Evolutionary conservation across 2,329 filamentous ascomycete genomes (phyloP).

Genomic region (Talaromyces sp.): DNA sequence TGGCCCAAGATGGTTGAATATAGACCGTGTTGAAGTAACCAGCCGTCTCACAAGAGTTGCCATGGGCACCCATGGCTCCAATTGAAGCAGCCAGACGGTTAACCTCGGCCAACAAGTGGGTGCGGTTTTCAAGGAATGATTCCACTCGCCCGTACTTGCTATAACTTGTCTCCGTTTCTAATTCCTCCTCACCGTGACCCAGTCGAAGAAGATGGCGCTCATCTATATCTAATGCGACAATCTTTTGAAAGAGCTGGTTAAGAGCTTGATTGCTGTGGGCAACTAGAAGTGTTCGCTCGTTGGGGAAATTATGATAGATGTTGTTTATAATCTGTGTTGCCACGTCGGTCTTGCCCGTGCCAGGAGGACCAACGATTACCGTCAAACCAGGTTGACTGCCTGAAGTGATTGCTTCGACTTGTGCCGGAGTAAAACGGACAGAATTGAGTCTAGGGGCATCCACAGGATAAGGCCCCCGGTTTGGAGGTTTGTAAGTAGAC

Average conservation of each 20-base stretch:
- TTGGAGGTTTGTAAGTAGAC: conserved; percentile 83
- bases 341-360: conserved; percentile 98
- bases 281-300: conserved; percentile 83
- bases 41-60: conserved; percentile 91
- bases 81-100: conserved; percentile 80
- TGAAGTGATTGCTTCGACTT: conserved; percentile 88
- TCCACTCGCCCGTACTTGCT: conserved; percentile 94
- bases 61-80: conserved; percentile 85
- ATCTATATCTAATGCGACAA: conserved; percentile 92
- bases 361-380: conserved; percentile 88
- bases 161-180: conserved; percentile 79
- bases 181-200: conserved; percentile 91
- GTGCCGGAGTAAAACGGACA: conserved; percentile 83
- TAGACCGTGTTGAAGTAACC: conserved; percentile 96
- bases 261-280: conserved; percentile 97
- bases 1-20: conserved; percentile 79
- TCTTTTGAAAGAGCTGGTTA: conserved; percentile 97
- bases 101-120: conserved; percentile 74
- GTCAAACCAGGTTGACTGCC: conserved; percentile 92
- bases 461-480: conserved; percentile 81
- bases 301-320: conserved; percentile 95
- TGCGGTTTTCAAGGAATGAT: conserved; percentile 85
- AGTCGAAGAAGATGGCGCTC: conserved; percentile 87
- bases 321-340: conserved; percentile 98
- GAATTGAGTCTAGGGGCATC: conserved; percentile 77